Evolutionary conservation across 2,329 filamentous ascomycete species (phyloP).

Genomic region (Diplodia seriata): DNA sequence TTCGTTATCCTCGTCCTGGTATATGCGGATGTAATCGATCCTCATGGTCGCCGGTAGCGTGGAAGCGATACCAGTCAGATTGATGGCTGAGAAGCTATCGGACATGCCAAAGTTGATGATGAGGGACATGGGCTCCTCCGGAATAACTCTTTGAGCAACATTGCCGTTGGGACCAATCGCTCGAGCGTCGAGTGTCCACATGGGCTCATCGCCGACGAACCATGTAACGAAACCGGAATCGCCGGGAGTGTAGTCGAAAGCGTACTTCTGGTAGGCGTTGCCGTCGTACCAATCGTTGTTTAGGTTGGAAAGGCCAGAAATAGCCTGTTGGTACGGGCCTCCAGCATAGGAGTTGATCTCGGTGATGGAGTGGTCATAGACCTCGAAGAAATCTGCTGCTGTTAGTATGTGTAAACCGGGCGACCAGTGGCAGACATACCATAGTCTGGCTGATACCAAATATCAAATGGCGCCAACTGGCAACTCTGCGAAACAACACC

Average conservation of each 20-base stretch:
- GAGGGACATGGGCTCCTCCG: conserved; percentile 71
- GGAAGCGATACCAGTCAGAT: conserved; percentile 61
- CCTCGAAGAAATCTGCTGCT: conserved; percentile 63
- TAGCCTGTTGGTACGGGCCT: conserved; percentile 63
- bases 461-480: conserved; percentile 73
- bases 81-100: conserved; percentile 67
- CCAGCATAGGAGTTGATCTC: conserved; percentile 61
- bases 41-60: conserved; percentile 70
- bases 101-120: conserved; percentile 76
- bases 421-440: conserved; percentile 38
- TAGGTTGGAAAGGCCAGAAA: conserved; percentile 61
- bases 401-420: conserved; percentile 33
- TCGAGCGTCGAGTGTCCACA: conserved; percentile 67
- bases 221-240: conserved; percentile 68
- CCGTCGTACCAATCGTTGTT: conserved; percentile 65
- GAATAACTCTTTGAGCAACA: conserved; percentile 68
- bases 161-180: conserved; percentile 73
- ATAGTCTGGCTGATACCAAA: conserved; percentile 70
- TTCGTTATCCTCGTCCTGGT: conserved; percentile 66
- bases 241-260: conserved; percentile 65
- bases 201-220: conserved; percentile 70
- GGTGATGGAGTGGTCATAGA: conserved; percentile 65
- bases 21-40: conserved; percentile 74
- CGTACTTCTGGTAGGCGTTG: conserved; percentile 61
- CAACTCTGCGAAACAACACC: conserved; percentile 71